A percentile compares a stretch with the other conserved stretches of the same genome.
These are phyloP conservation scores for Spatholobus suberectus DNA, from an alignment of 306 rosid genomes.

Conservation along the genomic window DNA sequence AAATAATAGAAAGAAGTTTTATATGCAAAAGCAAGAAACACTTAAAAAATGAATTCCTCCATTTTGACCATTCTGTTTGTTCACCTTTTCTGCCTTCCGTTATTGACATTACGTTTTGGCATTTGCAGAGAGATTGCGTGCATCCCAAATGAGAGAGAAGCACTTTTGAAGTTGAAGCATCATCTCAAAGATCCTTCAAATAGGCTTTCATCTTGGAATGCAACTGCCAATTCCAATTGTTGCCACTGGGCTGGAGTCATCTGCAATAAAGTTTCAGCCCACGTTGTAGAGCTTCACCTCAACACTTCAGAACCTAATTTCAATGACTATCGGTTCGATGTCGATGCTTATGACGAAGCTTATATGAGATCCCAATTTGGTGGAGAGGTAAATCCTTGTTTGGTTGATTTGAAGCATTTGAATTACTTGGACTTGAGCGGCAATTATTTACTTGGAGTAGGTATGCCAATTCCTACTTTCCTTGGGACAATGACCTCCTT, in stretches of 20 bases:
- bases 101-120: neutral
- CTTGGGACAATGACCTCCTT: neutral
- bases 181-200: neutral
- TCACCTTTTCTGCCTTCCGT: neutral
- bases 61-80: neutral
- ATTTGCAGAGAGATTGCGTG: neutral
- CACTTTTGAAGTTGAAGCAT: neutral
- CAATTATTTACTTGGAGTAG: neutral
- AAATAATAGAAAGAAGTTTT: neutral
- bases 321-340: no score
- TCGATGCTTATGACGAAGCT: no score
- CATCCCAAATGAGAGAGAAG: neutral
- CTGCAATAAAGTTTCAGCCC: neutral
- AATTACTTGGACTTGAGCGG: neutral
- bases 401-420: conserved; percentile 27
- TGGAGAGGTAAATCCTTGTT: neutral
- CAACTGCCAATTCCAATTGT: neutral
- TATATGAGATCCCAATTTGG: no score
- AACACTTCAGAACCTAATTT: no score
- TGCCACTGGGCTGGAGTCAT: neutral
- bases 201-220: neutral
- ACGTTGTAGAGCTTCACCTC: neutral
- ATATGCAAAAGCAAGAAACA: neutral
- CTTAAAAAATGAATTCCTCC: neutral
- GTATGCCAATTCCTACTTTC: conserved; percentile 13